Evolutionary conservation across 2,329 filamentous ascomycete genomes (phyloP).

Genomic region (Sporothrix sp.): DNA sequence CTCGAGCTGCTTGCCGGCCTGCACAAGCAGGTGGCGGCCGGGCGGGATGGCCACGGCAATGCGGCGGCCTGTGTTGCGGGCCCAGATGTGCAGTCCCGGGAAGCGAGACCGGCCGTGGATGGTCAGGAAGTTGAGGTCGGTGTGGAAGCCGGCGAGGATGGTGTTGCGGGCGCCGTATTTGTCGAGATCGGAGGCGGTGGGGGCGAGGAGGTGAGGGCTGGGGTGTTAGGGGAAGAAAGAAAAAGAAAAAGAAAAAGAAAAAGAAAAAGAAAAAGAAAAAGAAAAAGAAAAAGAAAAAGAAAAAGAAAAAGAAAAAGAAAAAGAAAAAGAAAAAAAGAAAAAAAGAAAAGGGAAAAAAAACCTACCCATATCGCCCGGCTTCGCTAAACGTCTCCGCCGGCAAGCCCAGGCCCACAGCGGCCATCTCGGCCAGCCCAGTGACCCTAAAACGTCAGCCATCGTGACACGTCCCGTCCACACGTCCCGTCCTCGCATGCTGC

Average conservation of each 20-base stretch:
- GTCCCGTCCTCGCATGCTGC: conserved; percentile 22
- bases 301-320: too few relatives aligned
- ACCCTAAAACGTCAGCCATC: conserved; percentile 25
- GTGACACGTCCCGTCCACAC: not conserved
- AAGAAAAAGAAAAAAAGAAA: too few relatives aligned
- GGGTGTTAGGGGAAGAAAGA: not conserved
- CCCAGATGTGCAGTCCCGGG: conserved; percentile 53
- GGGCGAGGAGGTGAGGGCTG: conserved; percentile 51
- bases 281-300: not conserved
- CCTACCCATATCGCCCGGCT: conserved; percentile 46
- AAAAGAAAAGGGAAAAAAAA: too few relatives aligned
- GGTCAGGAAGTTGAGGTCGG: conserved; percentile 55
- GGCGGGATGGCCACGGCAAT: conserved; percentile 50
- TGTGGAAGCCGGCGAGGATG: conserved; percentile 54
- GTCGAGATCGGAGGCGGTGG: conserved; percentile 47
- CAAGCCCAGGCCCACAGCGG: conserved; percentile 46
- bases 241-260: too few relatives aligned
- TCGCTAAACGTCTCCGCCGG: conserved; percentile 43
- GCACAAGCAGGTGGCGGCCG: conserved; percentile 49
- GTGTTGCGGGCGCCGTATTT: conserved; percentile 46
- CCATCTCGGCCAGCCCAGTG: conserved; percentile 48
- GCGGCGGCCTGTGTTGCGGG: conserved; percentile 49
- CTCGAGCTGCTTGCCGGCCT: conserved; percentile 55
- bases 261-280: not conserved
- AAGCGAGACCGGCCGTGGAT: conserved; percentile 55